phyloP scores from a whole-genome alignment of 345 rosid genomes.

The Microcos paniculata region DNA sequence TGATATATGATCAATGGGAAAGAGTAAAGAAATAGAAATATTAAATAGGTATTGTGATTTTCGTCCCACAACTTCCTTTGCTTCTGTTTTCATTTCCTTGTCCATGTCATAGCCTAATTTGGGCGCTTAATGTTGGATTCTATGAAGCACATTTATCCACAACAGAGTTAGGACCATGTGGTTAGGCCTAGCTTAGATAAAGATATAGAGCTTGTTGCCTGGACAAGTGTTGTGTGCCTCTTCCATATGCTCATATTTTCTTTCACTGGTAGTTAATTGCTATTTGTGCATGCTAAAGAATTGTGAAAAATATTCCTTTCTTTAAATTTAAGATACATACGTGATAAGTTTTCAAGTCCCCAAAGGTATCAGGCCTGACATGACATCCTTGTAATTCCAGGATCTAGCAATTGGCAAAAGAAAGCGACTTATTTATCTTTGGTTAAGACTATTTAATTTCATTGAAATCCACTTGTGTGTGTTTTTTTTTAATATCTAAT shows the following conservation, averaged over 20 bases:
- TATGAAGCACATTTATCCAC: no score
- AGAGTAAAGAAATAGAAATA: no score
- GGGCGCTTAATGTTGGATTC: background rate
- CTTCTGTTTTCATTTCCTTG: slow-evolving; percentile 3
- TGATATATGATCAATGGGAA: no score
- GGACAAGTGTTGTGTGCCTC: no score
- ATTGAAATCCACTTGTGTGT: background rate
- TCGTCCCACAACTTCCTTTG: slow-evolving; percentile 7
- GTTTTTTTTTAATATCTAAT: background rate
- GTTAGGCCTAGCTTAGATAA: background rate
- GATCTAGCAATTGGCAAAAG: background rate
- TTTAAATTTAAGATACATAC: background rate
- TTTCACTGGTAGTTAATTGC: background rate
- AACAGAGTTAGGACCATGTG: background rate
- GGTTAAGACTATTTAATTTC: background rate
- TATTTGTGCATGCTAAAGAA: background rate
- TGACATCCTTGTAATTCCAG: background rate
- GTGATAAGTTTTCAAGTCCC: background rate
- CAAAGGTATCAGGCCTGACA: background rate
- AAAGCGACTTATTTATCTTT: background rate
- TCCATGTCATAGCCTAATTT: background rate
- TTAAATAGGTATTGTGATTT: no score
- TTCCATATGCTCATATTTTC: background rate
- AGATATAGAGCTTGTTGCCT: background rate
- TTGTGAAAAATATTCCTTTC: background rate